Base-by-base conservation (phyloP, 345 rosid species). In the Geranium rotundifolium region DNA sequence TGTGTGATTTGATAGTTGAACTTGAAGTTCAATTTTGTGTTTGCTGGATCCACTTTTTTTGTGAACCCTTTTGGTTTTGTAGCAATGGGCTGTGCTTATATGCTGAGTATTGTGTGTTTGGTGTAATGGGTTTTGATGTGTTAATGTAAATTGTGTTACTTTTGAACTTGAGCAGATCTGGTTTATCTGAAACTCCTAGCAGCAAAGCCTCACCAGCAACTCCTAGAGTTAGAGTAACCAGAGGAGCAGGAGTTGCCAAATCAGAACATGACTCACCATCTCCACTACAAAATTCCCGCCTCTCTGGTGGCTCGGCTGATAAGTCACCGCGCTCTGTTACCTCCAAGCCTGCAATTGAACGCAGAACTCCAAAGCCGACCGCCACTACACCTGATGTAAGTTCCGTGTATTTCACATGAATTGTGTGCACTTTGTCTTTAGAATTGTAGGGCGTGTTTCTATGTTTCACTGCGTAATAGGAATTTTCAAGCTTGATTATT, bases 301-400 rank as follows among this genome's bases (percentile, higher is more conserved):
- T 71, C 67, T 85, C 97, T 0, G 41, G 79, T 50, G 96, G 88
- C 67, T 85, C 97, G 0, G 41, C 79, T 50, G 96, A 90, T 23
- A 87, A 86, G 46, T 89, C 96, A 15, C 92, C 89, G 3, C 77
- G 85, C 69, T 57, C 96, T 7, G 70, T 81, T 41, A 69, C 71
- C 72, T 80, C 95, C 0, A 92, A 85, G 83, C 77, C 97, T 49
- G 17, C 80, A 17, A 14, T 65, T 71, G 95, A 85, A 54, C 85
- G 95, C 58, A 76, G 95, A 54, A 77, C 89, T 13, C 81, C 89
- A 0, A 90, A 85, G 77, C 74, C 82, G 55, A 64, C 82, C 39
- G 65, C 82, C 39, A 75, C 92, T 17, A 80, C 87, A 29, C 81
- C 89, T 7, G 96, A 88, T 58, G 99, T 92, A 73, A 82, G 85